Conservation (phyloP, 257 asterid genomes). For the Nicotiana tomentosiformis region DNA sequence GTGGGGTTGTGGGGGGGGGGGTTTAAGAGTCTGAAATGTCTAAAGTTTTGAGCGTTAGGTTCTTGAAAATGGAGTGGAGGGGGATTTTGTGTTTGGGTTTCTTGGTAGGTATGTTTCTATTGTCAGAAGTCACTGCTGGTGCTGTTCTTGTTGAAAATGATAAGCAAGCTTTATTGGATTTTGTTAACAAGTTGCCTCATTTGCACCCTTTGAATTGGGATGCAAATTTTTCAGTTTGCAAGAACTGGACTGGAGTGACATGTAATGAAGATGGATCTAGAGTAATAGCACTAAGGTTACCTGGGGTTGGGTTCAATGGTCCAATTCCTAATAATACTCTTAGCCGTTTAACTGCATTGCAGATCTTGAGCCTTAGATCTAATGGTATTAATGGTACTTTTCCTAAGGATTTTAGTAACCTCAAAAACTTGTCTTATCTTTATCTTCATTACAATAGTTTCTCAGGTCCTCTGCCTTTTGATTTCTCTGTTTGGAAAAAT, state of each 20-base stretch:
- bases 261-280: slow-evolving; percentile 68
- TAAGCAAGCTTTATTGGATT: slow-evolving; percentile 71
- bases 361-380: slow-evolving; percentile 96
- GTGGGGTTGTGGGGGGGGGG: neutral
- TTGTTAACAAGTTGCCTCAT: slow-evolving; percentile 45
- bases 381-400: slow-evolving; percentile 69
- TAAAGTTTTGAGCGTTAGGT: neutral
- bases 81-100: slow-evolving; percentile 24
- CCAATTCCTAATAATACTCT: slow-evolving; percentile 60
- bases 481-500: slow-evolving; percentile 72
- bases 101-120: slow-evolving; percentile 30
- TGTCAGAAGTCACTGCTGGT: slow-evolving; percentile 16
- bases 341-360: slow-evolving; percentile 70
- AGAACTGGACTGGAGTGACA: slow-evolving; percentile 64
- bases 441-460: slow-evolving; percentile 83
- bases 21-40: neutral
- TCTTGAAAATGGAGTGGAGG: slow-evolving; percentile 44
- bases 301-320: slow-evolving; percentile 82
- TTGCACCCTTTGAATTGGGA: slow-evolving; percentile 58
- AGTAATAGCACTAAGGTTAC: slow-evolving; percentile 57
- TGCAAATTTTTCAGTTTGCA: slow-evolving; percentile 41
- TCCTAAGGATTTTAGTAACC: slow-evolving; percentile 66
- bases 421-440: slow-evolving; percentile 60
- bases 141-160: slow-evolving; percentile 38
- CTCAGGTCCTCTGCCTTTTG: slow-evolving; percentile 65